These are phyloP conservation scores for Cardamine occulta DNA, from an alignment of 345 rosid species.

Conservation along the genomic window DNA sequence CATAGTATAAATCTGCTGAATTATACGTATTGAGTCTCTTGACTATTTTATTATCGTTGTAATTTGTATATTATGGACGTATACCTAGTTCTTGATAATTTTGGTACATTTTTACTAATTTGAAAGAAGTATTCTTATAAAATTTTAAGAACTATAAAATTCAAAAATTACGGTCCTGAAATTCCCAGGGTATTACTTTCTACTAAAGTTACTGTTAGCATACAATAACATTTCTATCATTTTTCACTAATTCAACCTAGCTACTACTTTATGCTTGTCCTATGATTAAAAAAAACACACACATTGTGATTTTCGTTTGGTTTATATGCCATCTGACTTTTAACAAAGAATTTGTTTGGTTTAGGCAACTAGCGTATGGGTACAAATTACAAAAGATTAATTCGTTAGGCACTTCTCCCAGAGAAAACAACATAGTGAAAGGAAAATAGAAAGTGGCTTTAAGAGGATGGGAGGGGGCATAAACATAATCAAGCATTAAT, in stretches of 20 bases:
- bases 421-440: neutral
- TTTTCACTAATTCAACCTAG: neutral
- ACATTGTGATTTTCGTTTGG: neutral
- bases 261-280: neutral
- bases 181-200: neutral
- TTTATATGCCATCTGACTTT: neutral
- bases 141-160: too few species aligned
- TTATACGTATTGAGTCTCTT: too few species aligned
- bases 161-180: neutral
- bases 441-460: slow-evolving; percentile 29
- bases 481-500: slow-evolving; percentile 33
- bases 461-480: slow-evolving; percentile 38
- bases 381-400: neutral
- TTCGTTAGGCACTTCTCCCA: neutral
- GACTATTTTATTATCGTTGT: too few species aligned
- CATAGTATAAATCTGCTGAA: too few species aligned
- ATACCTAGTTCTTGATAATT: neutral
- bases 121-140: neutral
- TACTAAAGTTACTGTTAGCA: neutral
- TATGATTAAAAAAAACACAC: neutral
- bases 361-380: slow-evolving; percentile 19
- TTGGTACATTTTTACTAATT: neutral
- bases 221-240: neutral
- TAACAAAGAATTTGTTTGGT: neutral
- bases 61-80: neutral